Base-by-base conservation (phyloP, 495 filamentous ascomycete genomes). In the Penicillium flavigenum region DNA sequence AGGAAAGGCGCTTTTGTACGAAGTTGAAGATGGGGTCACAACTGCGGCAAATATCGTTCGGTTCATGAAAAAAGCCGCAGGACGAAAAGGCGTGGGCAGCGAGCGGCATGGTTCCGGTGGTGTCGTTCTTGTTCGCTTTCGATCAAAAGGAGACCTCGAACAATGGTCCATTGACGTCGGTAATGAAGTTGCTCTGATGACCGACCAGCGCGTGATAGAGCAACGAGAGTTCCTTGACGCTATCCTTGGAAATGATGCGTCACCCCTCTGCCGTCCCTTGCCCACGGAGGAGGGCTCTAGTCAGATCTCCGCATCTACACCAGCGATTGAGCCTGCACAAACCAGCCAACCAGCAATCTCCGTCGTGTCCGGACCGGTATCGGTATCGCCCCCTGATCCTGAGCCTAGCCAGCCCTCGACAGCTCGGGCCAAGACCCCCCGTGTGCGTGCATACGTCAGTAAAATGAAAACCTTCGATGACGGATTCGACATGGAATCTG, bases 151-250 rank as follows among this genome's bases (percentile, higher is more conserved):
- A 7, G 67, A 76, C 4, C 76, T 81, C 49, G 79, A 82, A 50
- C 79, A 85, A 4, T 96, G 91, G 91, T 87, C 79, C 16, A 79
- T 79, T 44, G 73, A 87, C 20, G 81, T 96, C 60, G 76, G 83
- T 54, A 83, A 80, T 24, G 72, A 84, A 4, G 82, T 92, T 43
- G 88, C 90, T 6, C 62, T 84, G 27, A 77, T 79, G 44, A 82
- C 92, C 16, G 88, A 90, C 55, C 90, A 92, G 63, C 84, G 90
- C 4, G 84, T 92, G 20, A 86, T 97, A 47, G 86, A 92, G 54
- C 94, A 97, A 69, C 91, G 87, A 47, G 92, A 96, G 60, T 96
- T 98, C 58, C 79, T 98, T 9, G 91, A 96, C 72, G 89, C 89
- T 4, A 96, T 98, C 47, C 70, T 98, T 17, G 84, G 74, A 11